Evolutionary conservation across 768 basidiomycete genomes (phyloP).

Genomic region (Pleurotus eryngii): DNA sequence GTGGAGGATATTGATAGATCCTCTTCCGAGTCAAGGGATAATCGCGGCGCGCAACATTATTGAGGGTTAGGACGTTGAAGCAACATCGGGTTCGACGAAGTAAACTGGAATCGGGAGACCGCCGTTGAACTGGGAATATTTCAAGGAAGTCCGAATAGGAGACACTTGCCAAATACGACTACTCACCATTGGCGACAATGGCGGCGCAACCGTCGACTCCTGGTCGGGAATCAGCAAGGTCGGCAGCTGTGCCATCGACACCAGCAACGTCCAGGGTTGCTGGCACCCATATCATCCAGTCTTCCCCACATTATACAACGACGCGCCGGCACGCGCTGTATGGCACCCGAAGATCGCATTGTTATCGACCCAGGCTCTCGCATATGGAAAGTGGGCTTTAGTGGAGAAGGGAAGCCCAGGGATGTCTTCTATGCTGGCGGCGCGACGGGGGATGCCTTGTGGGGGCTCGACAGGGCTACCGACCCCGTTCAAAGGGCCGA

Average conservation of each 20-base stretch:
- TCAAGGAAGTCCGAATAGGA: too few species aligned
- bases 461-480: slow-evolving; percentile 56
- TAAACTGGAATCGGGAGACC: too few species aligned
- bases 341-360: slow-evolving; percentile 93
- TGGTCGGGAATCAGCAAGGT: slow-evolving; percentile 24
- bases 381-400: slow-evolving; percentile 97
- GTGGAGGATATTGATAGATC: too few species aligned
- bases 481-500: slow-evolving; percentile 61
- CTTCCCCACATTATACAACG: slow-evolving; percentile 82
- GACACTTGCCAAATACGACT: too few species aligned
- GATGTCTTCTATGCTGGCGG: slow-evolving; percentile 73
- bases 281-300: slow-evolving; percentile 46
- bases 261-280: slow-evolving; percentile 54
- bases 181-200: slow-evolving; percentile 16
- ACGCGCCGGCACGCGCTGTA: slow-evolving; percentile 91
- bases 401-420: slow-evolving; percentile 88
- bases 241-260: slow-evolving; percentile 41
- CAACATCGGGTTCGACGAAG: too few species aligned
- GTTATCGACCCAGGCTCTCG: slow-evolving; percentile 93
- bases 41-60: too few species aligned
- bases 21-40: too few species aligned
- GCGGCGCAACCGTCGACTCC: slow-evolving; percentile 39
- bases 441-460: slow-evolving; percentile 43
- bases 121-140: too few species aligned
- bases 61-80: too few species aligned